phyloP scores from a whole-genome alignment of 2,329 filamentous ascomycete genomes.

The Aspergillus sp. region DNA sequence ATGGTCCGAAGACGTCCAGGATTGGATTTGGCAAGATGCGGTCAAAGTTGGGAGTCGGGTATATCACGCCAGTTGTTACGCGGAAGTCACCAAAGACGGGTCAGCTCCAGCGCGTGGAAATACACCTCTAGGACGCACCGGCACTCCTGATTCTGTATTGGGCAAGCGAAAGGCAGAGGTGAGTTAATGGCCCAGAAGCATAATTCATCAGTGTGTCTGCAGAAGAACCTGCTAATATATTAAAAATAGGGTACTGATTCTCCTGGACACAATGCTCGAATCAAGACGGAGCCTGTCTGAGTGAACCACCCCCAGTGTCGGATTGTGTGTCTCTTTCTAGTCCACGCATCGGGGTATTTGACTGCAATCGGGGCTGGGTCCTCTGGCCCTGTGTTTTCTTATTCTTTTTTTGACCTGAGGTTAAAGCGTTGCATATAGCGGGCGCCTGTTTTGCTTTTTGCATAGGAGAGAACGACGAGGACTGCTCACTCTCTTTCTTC shows the following conservation, averaged over 20 bases:
- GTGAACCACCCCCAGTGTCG: constrained; percentile 6
- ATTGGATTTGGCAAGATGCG: constrained; percentile 95
- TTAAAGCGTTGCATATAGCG: constrained; percentile 9
- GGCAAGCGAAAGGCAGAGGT: constrained; percentile 71
- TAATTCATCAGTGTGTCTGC: no score
- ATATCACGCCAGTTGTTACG: constrained; percentile 84
- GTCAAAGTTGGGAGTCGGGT: constrained; percentile 67
- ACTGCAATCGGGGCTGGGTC: no score
- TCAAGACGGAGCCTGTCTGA: constrained; percentile 33
- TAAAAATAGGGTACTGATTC: constrained; percentile 24
- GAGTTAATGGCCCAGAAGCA: not conserved
- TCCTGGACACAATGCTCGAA: constrained; percentile 28
- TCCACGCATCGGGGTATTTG: not conserved
- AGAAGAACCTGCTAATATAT: no score
- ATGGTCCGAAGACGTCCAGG: constrained; percentile 86
- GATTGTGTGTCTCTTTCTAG: constrained; percentile 2
- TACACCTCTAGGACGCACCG: constrained; percentile 34
- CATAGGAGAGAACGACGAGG: no score
- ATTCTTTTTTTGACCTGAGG: no score
- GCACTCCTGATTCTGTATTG: constrained; percentile 57
- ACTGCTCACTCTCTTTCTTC: no score
- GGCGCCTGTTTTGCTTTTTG: constrained; percentile 11
- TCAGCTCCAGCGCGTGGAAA: constrained; percentile 25
- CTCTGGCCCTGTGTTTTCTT: not conserved
- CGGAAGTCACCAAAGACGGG: constrained; percentile 65